These are phyloP conservation scores for Cronartium quercuum DNA, from an alignment of 1,284 basidiomycete genomes.

Conservation along the genomic window DNA sequence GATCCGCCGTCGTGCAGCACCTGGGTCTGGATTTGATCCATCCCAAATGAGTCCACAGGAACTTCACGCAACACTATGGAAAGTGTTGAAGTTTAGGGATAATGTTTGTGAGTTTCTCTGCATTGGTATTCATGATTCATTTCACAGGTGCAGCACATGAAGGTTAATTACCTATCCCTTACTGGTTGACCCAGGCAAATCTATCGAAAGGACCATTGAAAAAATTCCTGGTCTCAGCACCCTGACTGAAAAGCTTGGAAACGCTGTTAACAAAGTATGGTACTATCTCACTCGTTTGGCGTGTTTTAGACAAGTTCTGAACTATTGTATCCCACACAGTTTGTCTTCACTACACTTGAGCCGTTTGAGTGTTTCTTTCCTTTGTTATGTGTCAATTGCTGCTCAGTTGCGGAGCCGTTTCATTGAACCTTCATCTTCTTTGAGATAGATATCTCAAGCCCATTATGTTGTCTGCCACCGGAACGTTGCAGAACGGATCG, in stretches of 20 bases:
- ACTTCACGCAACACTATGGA: conserved; percentile 73
- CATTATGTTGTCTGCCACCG: conserved; percentile 38
- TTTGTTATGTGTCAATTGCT: too few relatives aligned
- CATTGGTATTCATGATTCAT: background rate
- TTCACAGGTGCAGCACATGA: too few relatives aligned
- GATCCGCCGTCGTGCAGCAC: conserved; percentile 57
- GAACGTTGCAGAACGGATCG: conserved; percentile 34
- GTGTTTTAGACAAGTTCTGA: background rate
- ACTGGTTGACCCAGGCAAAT: conserved; percentile 55
- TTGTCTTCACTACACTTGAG: conserved; percentile 39
- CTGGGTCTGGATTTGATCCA: conserved; percentile 52
- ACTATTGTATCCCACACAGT: conserved; percentile 10
- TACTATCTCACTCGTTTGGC: conserved; percentile 4
- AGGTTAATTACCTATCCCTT: background rate
- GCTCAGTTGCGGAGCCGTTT: too few relatives aligned
- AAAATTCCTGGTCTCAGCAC: conserved; percentile 58
- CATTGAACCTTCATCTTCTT: background rate
- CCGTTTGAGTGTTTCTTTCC: conserved; percentile 33
- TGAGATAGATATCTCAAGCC: conserved; percentile 32
- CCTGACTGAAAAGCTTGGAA: conserved; percentile 73
- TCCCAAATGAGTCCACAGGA: conserved; percentile 82
- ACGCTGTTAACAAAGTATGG: conserved; percentile 52
- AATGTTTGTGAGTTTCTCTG: conserved; percentile 50
- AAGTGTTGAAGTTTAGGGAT: conserved; percentile 79
- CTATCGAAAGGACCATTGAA: conserved; percentile 77